Base-by-base conservation (phyloP, 768 basidiomycete genomes). In the Lactarius trivialis region DNA sequence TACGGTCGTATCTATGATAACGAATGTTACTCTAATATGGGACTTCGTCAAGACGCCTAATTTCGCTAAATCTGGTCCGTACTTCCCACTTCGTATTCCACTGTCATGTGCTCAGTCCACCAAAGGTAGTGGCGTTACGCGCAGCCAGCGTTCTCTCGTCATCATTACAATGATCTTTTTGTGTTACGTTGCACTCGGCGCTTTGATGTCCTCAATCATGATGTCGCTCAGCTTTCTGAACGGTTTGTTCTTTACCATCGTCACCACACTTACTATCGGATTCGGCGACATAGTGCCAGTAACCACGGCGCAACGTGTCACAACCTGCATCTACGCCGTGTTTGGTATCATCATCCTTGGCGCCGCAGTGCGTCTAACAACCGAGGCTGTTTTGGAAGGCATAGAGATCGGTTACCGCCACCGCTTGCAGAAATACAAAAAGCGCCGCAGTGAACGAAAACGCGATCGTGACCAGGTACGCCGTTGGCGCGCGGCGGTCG, bases 101-200 rank as follows among this genome's bases (percentile, higher is more conserved):
- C 36, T 28, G 50, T 32, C 17, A 52, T 56, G 64, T 33, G 21
- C 62, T 63, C 36, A 55, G 24, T 41, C 30, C 33, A 60, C n/a
- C 64, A 26, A 56, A 89, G 88, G 86, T 5, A 91, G 88, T 65
- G 92, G 92, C 1, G 74, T 94, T 39, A 93, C 91, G 0, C 80
- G 81, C 26, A 91, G 85, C 69, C 92, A 93, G 68, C 82, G 91
- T 4, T 82, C 85, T 0, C 80, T 93, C n/a, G 82, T 88, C 34
- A 86, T 93, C 61, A 81, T 89, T 37, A 83, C 88, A 60, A 93
- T 94, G 67, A 70, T 85, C 17, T 75, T 94, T 1, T 77, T 93
- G 26, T 76, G 77, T 61, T 93, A 91, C 70, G 77, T 93, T 62
- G 88, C 86, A 0, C 68, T 93, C 11, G 92, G 91, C 5, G 82